A percentile compares a stretch with the other conserved stretches of the same genome.
These are phyloP conservation scores for Zygosaccharomyces rouxii DNA, from an alignment of 805 yeast species.

Conservation along the genomic window DNA sequence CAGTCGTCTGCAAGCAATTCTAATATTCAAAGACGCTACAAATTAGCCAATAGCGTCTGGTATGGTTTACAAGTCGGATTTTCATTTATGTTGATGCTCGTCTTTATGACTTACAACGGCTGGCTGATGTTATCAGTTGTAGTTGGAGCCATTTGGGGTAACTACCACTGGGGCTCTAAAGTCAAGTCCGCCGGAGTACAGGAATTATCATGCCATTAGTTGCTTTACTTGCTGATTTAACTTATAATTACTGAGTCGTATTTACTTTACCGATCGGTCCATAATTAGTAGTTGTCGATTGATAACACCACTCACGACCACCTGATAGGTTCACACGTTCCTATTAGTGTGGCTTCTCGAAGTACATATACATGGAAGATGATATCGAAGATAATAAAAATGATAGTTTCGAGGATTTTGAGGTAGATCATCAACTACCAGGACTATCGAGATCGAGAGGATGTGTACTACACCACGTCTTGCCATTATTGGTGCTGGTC, in stretches of 20 bases:
- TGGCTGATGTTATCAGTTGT: constrained; percentile 77
- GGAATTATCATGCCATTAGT: constrained; percentile 26
- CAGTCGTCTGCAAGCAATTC: constrained; percentile 5
- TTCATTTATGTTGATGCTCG: constrained; percentile 69
- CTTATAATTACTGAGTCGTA: not conserved
- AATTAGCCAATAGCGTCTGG: constrained; percentile 38
- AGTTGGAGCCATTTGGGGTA: constrained; percentile 67
- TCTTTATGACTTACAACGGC: constrained; percentile 83
- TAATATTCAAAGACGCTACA: constrained; percentile 6
- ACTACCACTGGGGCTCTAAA: constrained; percentile 51
- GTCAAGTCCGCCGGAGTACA: constrained; percentile 11
- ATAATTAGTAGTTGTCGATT: not conserved
- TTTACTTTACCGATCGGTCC: not conserved
- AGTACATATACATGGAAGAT: not conserved
- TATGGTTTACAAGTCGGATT: constrained; percentile 67
- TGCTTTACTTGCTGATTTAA: not conserved
- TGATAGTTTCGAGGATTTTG: not conserved
- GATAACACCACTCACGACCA: constrained; percentile 3
- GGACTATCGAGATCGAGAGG: not conserved
- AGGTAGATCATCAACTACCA: not conserved
- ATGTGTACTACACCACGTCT: constrained; percentile 26
- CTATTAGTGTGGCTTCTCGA: constrained; percentile 1
- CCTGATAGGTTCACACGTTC: not conserved
- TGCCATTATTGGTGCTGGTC: constrained; percentile 77
- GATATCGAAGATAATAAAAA: not conserved